Base-by-base conservation (phyloP, 176 grass and related monocot species). In the Aegilops bicornis region DNA sequence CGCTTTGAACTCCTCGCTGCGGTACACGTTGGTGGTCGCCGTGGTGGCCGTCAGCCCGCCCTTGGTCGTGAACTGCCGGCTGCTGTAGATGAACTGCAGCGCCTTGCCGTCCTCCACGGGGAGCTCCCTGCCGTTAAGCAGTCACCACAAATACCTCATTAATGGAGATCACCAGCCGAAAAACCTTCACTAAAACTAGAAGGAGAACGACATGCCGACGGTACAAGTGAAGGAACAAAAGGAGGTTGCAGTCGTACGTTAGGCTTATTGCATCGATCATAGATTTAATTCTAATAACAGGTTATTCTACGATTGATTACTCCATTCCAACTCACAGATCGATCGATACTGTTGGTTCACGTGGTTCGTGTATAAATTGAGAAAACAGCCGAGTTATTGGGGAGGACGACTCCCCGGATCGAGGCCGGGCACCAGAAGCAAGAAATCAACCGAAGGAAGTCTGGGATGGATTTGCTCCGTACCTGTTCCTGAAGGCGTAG, bases 81-180 rank as follows among this genome's bases (percentile, higher is more conserved):
- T 98, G 64, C 91, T 84, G 85, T 98, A 98, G 69, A 98, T 95
- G 89, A 98, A 95, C 77, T 95, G 93, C 79, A 98, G 91, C 73
- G 95, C 93, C 86, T 89, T 95, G 67, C 95, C 91, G 40, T 85
- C 76, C 70, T 90, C 85, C 29, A 95, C 87, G 2, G 95, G 95
- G 64, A 93, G 92, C 75, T 91, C 91, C 87, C 95, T 98, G 91
- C 25, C 78, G 50, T 60, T 81, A 48, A 69, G 6, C 64, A 13
- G 45, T 67, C n/a, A 85, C 2, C 40, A 17, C 7, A 64, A 0
- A 45, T 11, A 75, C 68, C 67, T 24, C 54, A 22, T 68, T 60
- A 22, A 79, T 56, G 43, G 58, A 60, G 39, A 8, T 47, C 68
- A n/a, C 22, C 19, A 7, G 10, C 29, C 19, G 19, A 58, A 58